Percentiles rank a stretch among this genome's conserved stretches.
Conservation (phyloP, 2,329 filamentous ascomycete genomes). For the Fusarium sororula region DNA sequence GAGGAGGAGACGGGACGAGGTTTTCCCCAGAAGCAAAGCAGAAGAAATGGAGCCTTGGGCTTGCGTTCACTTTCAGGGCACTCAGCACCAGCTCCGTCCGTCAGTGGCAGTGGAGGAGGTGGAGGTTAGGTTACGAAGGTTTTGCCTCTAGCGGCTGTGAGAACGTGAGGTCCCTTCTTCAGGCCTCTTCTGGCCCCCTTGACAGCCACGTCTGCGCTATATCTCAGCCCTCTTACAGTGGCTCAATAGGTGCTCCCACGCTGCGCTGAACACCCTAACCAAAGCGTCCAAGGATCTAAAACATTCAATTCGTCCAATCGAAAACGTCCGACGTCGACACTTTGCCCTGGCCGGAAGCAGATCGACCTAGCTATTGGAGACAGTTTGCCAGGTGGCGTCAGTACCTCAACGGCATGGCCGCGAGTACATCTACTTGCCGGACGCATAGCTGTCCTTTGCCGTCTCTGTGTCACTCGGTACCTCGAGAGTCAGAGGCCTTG, state of each 20-base stretch:
- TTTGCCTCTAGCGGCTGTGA: slow-evolving; percentile 48
- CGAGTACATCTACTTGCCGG: slow-evolving; percentile 26
- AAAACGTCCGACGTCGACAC: slow-evolving; percentile 33
- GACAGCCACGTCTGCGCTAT: slow-evolving; percentile 21
- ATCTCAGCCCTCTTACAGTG: slow-evolving; percentile 37
- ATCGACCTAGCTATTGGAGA: slow-evolving; percentile 32
- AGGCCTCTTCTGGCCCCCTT: slow-evolving; percentile 21
- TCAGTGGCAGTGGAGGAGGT: slow-evolving; percentile 37
- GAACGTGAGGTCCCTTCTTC: slow-evolving; percentile 1
- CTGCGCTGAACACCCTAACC: neutral
- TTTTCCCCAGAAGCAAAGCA: slow-evolving; percentile 51
- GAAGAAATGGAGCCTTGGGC: slow-evolving; percentile 43
- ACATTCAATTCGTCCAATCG: slow-evolving; percentile 29
- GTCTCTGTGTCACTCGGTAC: slow-evolving; percentile 32
- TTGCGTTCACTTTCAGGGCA: slow-evolving; percentile 31
- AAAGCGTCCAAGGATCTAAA: slow-evolving; percentile 6
- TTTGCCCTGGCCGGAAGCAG: slow-evolving; percentile 40
- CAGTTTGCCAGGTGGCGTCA: slow-evolving; percentile 29
- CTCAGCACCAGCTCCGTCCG: neutral
- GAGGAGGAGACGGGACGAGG: slow-evolving; percentile 47
- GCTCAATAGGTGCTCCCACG: slow-evolving; percentile 12
- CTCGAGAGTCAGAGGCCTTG: slow-evolving; percentile 13
- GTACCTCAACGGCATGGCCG: slow-evolving; percentile 36
- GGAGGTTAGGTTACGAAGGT: slow-evolving; percentile 50
- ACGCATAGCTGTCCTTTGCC: slow-evolving; percentile 16